A percentile compares a stretch with the other conserved stretches of the same genome.
Conservation (phyloP, 202 grass and related monocot genomes). For the Zizania palustris region DNA sequence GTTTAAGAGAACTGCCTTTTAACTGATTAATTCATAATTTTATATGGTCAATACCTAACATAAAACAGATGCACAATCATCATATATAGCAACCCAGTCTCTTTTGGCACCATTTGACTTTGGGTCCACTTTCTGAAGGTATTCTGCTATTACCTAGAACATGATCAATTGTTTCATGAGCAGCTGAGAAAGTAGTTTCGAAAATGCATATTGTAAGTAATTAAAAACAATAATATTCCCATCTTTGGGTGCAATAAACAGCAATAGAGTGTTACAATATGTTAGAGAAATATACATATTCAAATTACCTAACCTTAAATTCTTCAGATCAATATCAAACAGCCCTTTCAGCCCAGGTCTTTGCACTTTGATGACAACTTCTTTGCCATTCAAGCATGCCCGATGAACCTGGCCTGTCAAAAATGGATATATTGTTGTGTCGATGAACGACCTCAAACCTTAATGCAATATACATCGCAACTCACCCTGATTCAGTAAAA, state of each 20-base stretch:
- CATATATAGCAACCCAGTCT: constrained; percentile 98
- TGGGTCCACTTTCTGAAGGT: constrained; percentile 96
- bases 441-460: too few species aligned
- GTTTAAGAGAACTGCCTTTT: neutral
- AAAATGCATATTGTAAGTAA: constrained; percentile 36
- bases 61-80: constrained; percentile 87
- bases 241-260: constrained; percentile 38
- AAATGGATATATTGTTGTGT: constrained; percentile 49
- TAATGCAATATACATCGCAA: too few species aligned
- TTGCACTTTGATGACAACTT: constrained; percentile 97
- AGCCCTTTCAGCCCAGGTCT: constrained; percentile 94
- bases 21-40: too few species aligned
- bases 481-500: too few species aligned
- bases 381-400: constrained; percentile 80
- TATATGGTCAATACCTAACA: constrained; percentile 64
- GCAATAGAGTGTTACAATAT: constrained; percentile 6
- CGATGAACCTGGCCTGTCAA: constrained; percentile 95
- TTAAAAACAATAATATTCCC: neutral
- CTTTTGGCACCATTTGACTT: constrained; percentile 97
- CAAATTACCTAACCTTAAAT: constrained; percentile 68
- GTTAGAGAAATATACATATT: constrained; percentile 20
- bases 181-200: constrained; percentile 30
- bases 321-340: constrained; percentile 99
- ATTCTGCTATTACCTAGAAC: constrained; percentile 91
- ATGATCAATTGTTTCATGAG: constrained; percentile 34